phyloP scores from a whole-genome alignment of 768 basidiomycete species.

The Epithele typhae region DNA sequence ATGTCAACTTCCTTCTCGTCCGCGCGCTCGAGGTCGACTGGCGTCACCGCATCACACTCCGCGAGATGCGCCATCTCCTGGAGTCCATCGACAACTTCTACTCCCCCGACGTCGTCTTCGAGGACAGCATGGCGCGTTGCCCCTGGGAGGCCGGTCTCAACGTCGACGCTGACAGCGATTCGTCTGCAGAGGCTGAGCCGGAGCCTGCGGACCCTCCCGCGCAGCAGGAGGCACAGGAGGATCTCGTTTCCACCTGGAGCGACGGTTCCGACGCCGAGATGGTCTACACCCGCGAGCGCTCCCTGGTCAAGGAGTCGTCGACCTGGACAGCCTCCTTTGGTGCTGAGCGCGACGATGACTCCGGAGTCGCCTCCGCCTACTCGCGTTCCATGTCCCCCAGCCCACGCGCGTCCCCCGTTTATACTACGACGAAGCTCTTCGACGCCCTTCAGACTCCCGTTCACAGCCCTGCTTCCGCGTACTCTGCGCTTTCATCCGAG shows the following conservation, averaged over 20 bases:
- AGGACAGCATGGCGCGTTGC: constrained; percentile 76
- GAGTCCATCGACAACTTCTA: constrained; percentile 62
- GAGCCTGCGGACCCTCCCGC: constrained; percentile 36
- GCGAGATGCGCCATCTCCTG: constrained; percentile 53
- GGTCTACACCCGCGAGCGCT: constrained; percentile 23
- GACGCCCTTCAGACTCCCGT: constrained; percentile 19
- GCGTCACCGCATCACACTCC: constrained; percentile 30
- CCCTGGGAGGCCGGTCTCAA: constrained; percentile 74
- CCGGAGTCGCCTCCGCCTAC: constrained; percentile 7
- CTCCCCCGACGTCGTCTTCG: constrained; percentile 69
- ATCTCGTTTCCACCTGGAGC: constrained; percentile 22
- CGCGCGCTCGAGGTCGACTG: constrained; percentile 31
- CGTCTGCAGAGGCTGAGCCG: constrained; percentile 43
- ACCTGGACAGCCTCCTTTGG: constrained; percentile 18
- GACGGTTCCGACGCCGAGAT: constrained; percentile 26
- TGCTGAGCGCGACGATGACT: constrained; percentile 6
- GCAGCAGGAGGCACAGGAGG: constrained; percentile 21
- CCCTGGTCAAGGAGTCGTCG: constrained; percentile 12
- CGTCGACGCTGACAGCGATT: constrained; percentile 42
- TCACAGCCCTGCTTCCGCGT: constrained; percentile 36
- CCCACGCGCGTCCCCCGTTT: constrained; percentile 17
- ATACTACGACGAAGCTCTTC: constrained; percentile 25
- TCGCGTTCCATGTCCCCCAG: constrained; percentile 18
- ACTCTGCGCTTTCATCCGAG: constrained; percentile 40
- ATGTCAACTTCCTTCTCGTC: constrained; percentile 31